Conservation (phyloP, 805 yeast species). For the Myxozyma geophila region DNA sequence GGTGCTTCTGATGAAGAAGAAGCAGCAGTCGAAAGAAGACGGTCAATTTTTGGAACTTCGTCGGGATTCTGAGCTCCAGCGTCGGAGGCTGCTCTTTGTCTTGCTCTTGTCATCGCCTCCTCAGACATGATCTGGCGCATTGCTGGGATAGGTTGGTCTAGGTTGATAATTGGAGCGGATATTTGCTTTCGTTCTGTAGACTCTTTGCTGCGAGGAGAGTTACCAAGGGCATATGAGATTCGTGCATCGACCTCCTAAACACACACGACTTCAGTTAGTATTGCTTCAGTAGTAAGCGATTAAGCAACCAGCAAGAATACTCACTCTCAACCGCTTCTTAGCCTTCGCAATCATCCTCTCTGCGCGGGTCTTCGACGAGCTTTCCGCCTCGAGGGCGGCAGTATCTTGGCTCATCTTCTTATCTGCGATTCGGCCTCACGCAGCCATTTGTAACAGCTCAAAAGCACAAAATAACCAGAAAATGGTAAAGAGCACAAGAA, state of each 20-base stretch:
- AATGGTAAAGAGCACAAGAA: not conserved
- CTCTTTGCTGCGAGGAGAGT: not conserved
- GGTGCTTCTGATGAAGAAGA: not conserved
- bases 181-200: not conserved
- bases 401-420: not conserved
- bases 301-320: not conserved
- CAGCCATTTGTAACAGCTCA: too few relatives aligned
- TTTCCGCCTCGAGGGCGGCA: not conserved
- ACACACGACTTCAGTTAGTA: not conserved
- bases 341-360: constrained; percentile 31
- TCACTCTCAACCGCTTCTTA: constrained; percentile 23
- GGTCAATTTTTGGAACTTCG: not conserved
- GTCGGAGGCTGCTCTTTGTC: not conserved
- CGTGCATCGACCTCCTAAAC: constrained; percentile 31
- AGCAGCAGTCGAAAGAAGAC: not conserved
- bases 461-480: not conserved
- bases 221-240: constrained; percentile 12
- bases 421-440: too few relatives aligned
- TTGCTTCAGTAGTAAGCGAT: not conserved
- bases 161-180: constrained; percentile 9
- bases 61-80: constrained; percentile 1
- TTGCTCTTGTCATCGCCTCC: not conserved
- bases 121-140: not conserved
- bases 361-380: constrained; percentile 6
- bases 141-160: constrained; percentile 1